A percentile compares a stretch with the other conserved stretches of the same genome.
Evolutionary conservation across 1,139 yeast genomes (phyloP).

Genomic region (Magnusiomyces ingens): DNA sequence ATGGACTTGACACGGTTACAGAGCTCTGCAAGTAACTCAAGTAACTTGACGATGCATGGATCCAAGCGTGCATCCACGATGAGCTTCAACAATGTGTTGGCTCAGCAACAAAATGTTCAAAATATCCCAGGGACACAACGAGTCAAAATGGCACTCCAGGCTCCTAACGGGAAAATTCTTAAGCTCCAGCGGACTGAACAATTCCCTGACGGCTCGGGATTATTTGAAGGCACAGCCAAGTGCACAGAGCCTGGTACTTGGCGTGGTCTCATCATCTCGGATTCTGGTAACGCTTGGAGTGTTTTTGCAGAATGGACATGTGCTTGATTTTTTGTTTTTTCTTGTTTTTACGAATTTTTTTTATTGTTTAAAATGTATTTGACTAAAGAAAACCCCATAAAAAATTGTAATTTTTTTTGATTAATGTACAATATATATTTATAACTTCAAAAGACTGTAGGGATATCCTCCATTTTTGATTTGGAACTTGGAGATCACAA

Average conservation of each 20-base stretch:
- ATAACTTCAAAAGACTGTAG: conserved; percentile 14
- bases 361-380: conserved; percentile 2
- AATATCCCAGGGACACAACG: conserved; percentile 49
- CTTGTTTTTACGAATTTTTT: not conserved
- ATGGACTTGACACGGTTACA: conserved; percentile 4
- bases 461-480: conserved; percentile 47
- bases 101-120: conserved; percentile 57
- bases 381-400: not conserved
- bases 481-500: conserved; percentile 45
- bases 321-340: conserved; percentile 21
- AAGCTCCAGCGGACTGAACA: conserved; percentile 48
- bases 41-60: conserved; percentile 39
- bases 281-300: conserved; percentile 77
- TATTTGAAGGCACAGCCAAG: conserved; percentile 12
- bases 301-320: conserved; percentile 91
- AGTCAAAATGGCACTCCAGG: conserved; percentile 57
- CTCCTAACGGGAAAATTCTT: conserved; percentile 76
- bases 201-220: conserved; percentile 8
- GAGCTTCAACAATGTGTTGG: conserved; percentile 47
- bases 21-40: conserved; percentile 2
- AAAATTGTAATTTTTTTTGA: not conserved
- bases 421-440: conserved; percentile 1
- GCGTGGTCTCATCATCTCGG: conserved; percentile 76
- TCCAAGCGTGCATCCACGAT: conserved; percentile 75
- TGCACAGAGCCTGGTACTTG: conserved; percentile 49